phyloP scores from a whole-genome alignment of 2,329 filamentous ascomycete species.

The Amauroascus niger region DNA sequence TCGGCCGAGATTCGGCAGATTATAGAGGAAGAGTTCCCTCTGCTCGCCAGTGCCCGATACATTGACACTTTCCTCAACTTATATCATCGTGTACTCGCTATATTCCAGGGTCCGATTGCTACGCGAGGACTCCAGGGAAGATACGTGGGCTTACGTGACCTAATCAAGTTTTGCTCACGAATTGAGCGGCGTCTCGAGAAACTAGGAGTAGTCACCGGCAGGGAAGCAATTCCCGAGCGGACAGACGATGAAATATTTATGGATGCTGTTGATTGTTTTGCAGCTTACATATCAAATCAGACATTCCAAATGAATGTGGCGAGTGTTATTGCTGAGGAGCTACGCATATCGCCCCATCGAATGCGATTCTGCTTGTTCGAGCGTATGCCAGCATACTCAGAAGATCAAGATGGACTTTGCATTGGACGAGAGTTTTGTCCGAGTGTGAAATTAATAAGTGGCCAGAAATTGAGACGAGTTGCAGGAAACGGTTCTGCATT shows the following conservation, averaged over 20 bases:
- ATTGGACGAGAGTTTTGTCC: constrained; percentile 57
- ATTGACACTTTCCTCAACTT: constrained; percentile 48
- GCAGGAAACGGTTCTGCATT: constrained; percentile 49
- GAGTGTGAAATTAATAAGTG: constrained; percentile 45
- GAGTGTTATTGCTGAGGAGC: constrained; percentile 64
- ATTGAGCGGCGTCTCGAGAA: constrained; percentile 55
- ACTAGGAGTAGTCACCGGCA: constrained; percentile 52
- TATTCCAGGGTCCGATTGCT: constrained; percentile 32
- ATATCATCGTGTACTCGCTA: constrained; percentile 39
- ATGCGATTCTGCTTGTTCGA: constrained; percentile 66
- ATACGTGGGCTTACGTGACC: constrained; percentile 61
- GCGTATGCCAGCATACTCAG: constrained; percentile 61
- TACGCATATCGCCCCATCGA: constrained; percentile 75
- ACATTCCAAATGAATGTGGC: constrained; percentile 48
- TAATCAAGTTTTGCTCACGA: constrained; percentile 84
- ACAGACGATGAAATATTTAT: constrained; percentile 77
- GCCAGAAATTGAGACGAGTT: constrained; percentile 37
- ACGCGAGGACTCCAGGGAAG: constrained; percentile 39
- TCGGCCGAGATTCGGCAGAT: constrained; percentile 65
- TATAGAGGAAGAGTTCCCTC: constrained; percentile 59
- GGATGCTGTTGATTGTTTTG: constrained; percentile 88
- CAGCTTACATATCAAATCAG: constrained; percentile 63
- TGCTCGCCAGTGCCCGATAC: constrained; percentile 47
- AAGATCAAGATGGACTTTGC: constrained; percentile 48
- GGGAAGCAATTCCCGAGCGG: constrained; percentile 62